A percentile compares a stretch with the other conserved stretches of the same genome.
Conservation (phyloP, 2,329 filamentous ascomycete genomes). For the Calonectria hawksworthii region DNA sequence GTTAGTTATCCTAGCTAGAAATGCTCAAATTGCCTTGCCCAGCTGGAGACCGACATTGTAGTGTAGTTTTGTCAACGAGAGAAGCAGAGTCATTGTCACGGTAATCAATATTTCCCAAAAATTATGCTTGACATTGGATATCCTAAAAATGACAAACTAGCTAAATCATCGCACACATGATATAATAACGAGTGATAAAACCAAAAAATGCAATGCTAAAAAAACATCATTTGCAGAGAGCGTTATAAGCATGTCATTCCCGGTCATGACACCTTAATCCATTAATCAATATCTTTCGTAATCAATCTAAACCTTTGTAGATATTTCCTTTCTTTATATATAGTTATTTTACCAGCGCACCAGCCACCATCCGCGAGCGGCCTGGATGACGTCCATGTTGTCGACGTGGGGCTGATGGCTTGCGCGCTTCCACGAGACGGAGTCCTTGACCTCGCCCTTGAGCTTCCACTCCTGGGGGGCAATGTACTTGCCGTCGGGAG, state of each 20-base stretch:
- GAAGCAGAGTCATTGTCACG: not conserved
- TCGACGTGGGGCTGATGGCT: constrained; percentile 12
- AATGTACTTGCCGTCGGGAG: constrained; percentile 38
- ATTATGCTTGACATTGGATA: not conserved
- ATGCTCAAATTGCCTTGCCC: too few species aligned
- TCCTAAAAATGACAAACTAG: not conserved
- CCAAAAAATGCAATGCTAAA: not conserved
- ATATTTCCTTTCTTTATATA: not conserved
- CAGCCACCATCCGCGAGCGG: constrained; percentile 37
- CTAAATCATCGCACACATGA: not conserved
- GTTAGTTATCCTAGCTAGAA: too few species aligned
- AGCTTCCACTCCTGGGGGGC: constrained; percentile 36
- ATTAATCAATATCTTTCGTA: not conserved
- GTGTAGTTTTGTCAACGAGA: not conserved
- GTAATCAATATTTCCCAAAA: not conserved
- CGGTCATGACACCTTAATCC: not conserved
- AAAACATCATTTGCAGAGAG: not conserved
- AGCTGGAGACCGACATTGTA: not conserved
- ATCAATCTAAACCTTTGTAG: not conserved
- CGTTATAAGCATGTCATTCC: not conserved
- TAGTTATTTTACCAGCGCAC: not conserved
- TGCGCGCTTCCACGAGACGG: constrained; percentile 26
- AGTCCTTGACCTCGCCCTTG: constrained; percentile 28
- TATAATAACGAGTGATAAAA: constrained; percentile 4
- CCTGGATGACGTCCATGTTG: constrained; percentile 34